Percentiles rank a stretch among this genome's conserved stretches.
These are phyloP conservation scores for Tylopilus vinaceipallidus DNA, from an alignment of 768 basidiomycete species.

Conservation along the genomic window DNA sequence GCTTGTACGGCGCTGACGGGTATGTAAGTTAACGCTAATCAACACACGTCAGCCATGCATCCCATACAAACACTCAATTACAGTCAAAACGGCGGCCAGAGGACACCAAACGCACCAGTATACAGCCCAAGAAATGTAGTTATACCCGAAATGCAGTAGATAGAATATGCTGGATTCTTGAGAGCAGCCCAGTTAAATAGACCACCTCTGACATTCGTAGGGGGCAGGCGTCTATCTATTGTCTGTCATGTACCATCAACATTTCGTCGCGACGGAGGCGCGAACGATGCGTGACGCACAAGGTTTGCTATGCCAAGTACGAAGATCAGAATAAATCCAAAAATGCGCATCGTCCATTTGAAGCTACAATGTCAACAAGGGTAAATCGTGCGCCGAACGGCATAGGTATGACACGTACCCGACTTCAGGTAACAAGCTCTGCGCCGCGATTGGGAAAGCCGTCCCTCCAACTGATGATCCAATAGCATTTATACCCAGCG, in stretches of 20 bases:
- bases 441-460: constrained; percentile 59
- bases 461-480: constrained; percentile 72
- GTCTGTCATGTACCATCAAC: constrained; percentile 12
- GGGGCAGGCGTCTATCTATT: constrained; percentile 50
- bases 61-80: neutral
- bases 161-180: constrained; percentile 43
- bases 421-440: constrained; percentile 49
- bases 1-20: constrained; percentile 51
- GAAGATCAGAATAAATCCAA: constrained; percentile 60
- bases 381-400: too few species aligned
- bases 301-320: constrained; percentile 57
- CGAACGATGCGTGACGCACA: constrained; percentile 26
- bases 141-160: constrained; percentile 59
- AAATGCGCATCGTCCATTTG: constrained; percentile 70
- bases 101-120: constrained; percentile 43
- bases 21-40: constrained; percentile 64
- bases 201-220: constrained; percentile 52
- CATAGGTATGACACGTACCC: too few species aligned
- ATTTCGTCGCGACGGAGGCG: neutral
- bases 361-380: constrained; percentile 43
- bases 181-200: constrained; percentile 57
- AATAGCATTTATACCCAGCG: constrained; percentile 63
- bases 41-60: neutral
- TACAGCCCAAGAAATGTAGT: constrained; percentile 70
- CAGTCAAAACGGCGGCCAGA: neutral